Conservation (phyloP, 768 basidiomycete genomes). For the Russula sp. region DNA sequence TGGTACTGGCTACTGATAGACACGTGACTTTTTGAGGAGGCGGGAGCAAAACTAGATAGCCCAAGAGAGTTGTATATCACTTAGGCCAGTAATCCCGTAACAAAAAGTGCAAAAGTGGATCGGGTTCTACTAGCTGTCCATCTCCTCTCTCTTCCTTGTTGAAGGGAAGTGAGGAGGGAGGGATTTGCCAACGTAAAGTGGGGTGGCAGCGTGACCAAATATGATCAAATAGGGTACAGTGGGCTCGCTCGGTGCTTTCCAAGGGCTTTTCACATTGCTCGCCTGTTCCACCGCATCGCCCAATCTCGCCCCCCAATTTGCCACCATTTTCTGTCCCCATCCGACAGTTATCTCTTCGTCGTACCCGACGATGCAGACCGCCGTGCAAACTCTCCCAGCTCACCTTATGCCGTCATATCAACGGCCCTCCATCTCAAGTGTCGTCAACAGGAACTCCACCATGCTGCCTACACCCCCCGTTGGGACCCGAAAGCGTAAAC, state of each 20-base stretch:
- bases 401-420: slow-evolving; percentile 57
- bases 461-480: slow-evolving; percentile 66
- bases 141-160: background rate
- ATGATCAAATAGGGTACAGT: slow-evolving; percentile 19
- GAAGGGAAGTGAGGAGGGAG: background rate
- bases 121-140: background rate
- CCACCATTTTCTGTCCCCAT: slow-evolving; percentile 21
- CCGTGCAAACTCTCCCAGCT: slow-evolving; percentile 57
- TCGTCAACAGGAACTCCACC: slow-evolving; percentile 37
- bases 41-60: background rate
- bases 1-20: background rate
- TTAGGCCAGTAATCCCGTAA: background rate
- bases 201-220: slow-evolving; percentile 24
- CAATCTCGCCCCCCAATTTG: slow-evolving; percentile 22
- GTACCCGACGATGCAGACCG: slow-evolving; percentile 60
- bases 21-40: slow-evolving; percentile 10
- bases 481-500: slow-evolving; percentile 74
- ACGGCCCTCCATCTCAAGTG: slow-evolving; percentile 43
- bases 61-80: background rate
- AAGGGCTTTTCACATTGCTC: slow-evolving; percentile 21
- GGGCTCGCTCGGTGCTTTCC: slow-evolving; percentile 20
- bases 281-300: slow-evolving; percentile 19
- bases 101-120: background rate
- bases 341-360: slow-evolving; percentile 50
- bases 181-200: slow-evolving; percentile 19